Percentiles rank a stretch among this genome's conserved stretches.
Evolutionary conservation across 139 green algal genomes (phyloP).

Genomic region (Chlorella sp.): DNA sequence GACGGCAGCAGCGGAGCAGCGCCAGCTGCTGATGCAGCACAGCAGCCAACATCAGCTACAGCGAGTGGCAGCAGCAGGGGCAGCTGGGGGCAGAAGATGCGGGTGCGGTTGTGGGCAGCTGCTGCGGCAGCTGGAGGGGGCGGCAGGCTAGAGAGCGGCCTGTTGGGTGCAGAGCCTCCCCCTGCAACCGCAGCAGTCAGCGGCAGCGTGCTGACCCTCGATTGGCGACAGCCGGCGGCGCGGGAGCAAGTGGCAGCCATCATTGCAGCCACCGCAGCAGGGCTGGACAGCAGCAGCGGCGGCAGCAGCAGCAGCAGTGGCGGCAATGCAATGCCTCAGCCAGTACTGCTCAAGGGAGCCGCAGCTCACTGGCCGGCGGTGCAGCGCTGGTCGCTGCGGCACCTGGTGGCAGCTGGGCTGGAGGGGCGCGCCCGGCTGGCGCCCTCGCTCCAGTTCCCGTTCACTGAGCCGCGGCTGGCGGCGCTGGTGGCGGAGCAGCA

Average conservation of each 20-base stretch:
- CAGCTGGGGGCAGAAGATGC: not conserved
- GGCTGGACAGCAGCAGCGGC: not conserved
- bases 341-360: conserved; percentile 18
- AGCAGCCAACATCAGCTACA: not conserved
- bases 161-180: conserved; percentile 2
- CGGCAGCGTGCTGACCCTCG: not conserved
- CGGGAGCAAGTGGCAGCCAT: not conserved
- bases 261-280: not conserved
- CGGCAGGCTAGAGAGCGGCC: not conserved
- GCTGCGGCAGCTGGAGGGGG: not conserved
- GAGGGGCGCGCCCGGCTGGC: conserved; percentile 9
- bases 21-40: not conserved
- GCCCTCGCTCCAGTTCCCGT: conserved; percentile 22
- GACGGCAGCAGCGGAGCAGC: not conserved
- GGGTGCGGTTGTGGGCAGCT: conserved; percentile 2
- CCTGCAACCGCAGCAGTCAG: not conserved
- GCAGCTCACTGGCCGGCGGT: conserved; percentile 25
- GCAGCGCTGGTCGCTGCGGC: not conserved
- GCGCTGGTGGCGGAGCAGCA: conserved; percentile 1
- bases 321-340: not conserved
- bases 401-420: not conserved
- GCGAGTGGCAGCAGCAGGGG: not conserved
- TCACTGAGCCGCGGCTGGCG: conserved; percentile 24
- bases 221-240: conserved; percentile 2
- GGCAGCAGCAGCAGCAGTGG: not conserved